Evolutionary conservation across 169 alveolate genomes (phyloP), one percentile per base, ranked within the genome.

Genomic region (Plasmodium ovale): DNA sequence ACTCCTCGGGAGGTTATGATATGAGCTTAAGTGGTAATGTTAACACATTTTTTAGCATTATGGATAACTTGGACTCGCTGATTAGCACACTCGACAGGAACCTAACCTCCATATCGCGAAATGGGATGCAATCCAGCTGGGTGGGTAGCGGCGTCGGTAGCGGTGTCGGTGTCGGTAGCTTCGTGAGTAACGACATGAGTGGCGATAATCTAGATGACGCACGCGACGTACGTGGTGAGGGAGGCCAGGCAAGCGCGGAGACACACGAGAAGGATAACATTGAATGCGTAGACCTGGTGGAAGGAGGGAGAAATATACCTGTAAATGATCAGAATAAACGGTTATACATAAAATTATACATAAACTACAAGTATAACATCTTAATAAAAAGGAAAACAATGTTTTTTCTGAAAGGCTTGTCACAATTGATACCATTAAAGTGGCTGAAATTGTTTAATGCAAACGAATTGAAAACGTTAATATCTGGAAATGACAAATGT

Each of bases 361-460:
- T 97, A 23, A 95, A 97, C 88, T 98, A 94, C 95, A 97, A 97
- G 88, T 93, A 97, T 58, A 98, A 97, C 87, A 89, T 92, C 51
- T 89, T 97, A 67, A 97, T 97, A 31, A 88, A 95, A 70, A 89
- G 91, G 67, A 97, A 94, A 88, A 92, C 96, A 21, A 87, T 92
- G 58, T 95, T 96, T 27, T 98, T 98, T 84, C 94, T 94, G 31
- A 84, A 71, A 49, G 99, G 99, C n/a, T 94, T 98, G 49, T 92
- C 97, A 60, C 87, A 91, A 33, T 92, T 97, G n/a, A 95, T 98
- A 37, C 98, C 98, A 27, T 92, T 93, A 25, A 94, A 95, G 56
- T 97, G 99, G 97, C 93, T 97, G 27, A 92, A 92, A 82, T 94
- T 97, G 85, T 98, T 98, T 92, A 95, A 94, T 65, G 98, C 97